Evolutionary conservation across 2,329 filamentous ascomycete species (phyloP).

Genomic region (Colletotrichum acutatum): DNA sequence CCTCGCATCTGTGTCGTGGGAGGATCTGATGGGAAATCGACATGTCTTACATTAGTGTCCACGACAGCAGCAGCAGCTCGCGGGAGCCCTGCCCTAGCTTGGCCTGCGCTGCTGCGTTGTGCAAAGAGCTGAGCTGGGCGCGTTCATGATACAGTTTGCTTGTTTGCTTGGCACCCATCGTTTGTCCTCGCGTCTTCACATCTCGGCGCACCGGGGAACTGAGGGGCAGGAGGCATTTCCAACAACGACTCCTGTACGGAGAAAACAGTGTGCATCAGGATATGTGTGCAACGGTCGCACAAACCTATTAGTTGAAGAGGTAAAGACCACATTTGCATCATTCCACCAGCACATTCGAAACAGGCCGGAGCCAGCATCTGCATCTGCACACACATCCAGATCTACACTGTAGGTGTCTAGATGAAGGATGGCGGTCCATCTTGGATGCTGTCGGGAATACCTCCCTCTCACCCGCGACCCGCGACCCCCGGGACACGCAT

Average conservation of each 20-base stretch:
- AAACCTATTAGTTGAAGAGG: background rate
- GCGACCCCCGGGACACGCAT: background rate
- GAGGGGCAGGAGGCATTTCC: background rate
- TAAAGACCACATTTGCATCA: background rate
- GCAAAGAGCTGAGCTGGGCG: background rate
- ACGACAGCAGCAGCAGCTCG: background rate
- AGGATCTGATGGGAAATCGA: constrained; percentile 33
- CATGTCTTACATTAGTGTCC: constrained; percentile 32
- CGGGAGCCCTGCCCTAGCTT: background rate
- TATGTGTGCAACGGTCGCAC: background rate
- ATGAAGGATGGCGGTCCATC: background rate
- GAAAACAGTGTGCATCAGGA: constrained; percentile 4
- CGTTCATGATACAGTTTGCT: background rate
- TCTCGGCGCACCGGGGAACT: background rate
- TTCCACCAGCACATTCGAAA: background rate
- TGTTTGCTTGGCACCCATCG: background rate
- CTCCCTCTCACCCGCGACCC: background rate
- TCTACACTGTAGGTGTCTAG: background rate
- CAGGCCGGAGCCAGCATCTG: background rate
- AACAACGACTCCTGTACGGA: background rate
- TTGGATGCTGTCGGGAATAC: background rate
- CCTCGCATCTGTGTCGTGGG: constrained; percentile 26
- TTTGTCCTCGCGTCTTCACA: background rate
- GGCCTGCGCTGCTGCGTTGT: background rate
- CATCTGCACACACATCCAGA: background rate